Percentiles rank a stretch among this genome's conserved stretches.
phyloP scores from a whole-genome alignment of 2,329 filamentous ascomycete genomes.

The Trichoderma simmonsii region DNA sequence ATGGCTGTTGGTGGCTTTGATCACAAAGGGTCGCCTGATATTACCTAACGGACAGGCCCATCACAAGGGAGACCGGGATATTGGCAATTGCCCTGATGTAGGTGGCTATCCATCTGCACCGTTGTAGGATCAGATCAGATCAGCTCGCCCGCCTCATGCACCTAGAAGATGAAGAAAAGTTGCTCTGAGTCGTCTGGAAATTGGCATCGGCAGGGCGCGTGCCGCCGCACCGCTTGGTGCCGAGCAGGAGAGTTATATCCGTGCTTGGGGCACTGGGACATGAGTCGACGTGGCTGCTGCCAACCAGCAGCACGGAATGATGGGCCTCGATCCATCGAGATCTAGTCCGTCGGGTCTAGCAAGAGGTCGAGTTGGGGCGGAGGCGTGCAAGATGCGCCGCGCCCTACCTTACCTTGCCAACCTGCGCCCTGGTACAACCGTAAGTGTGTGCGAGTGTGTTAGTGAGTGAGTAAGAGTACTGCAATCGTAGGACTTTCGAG shows the following conservation, averaged over 20 bases:
- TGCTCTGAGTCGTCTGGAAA: not conserved
- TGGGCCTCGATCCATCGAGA: not conserved
- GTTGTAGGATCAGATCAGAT: slow-evolving; percentile 8
- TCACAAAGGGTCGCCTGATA: not conserved
- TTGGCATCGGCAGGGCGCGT: not conserved
- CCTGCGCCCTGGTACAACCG: not conserved
- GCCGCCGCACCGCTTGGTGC: not conserved
- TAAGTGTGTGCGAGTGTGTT: not conserved
- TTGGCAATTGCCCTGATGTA: not conserved
- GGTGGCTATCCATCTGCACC: slow-evolving; percentile 10
- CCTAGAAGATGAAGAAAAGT: not conserved
- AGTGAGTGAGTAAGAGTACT: not conserved
- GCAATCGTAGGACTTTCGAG: not conserved
- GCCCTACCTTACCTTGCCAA: not conserved
- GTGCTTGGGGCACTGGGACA: not conserved
- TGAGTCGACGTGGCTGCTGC: not conserved
- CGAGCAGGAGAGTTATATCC: not conserved
- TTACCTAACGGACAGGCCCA: slow-evolving; percentile 1
- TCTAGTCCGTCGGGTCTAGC: not conserved
- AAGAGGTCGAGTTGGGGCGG: not conserved
- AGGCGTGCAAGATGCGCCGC: not conserved
- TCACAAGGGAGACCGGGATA: not conserved
- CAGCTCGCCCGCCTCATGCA: not conserved
- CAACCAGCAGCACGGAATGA: not conserved
- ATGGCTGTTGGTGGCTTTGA: slow-evolving; percentile 13